Evolutionary conservation across 2,329 filamentous ascomycete genomes (phyloP), one percentile per base, ranked within the genome.

Genomic region (Epicoccum nigrum): DNA sequence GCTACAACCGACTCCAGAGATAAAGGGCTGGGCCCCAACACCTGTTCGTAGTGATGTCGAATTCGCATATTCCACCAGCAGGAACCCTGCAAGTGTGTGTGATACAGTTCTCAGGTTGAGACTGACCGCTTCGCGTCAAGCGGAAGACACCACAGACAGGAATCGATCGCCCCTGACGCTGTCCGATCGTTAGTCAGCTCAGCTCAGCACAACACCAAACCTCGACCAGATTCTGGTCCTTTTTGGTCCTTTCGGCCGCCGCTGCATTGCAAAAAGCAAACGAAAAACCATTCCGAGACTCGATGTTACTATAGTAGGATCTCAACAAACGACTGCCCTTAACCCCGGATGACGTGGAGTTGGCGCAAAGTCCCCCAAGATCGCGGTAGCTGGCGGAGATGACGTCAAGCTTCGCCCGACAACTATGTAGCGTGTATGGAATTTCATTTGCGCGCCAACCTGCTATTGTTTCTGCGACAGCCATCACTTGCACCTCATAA

Each of bases 261-360:
- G 28, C 28, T 30, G 32, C 38, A 32, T 44, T 35, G 27, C 43
- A 44, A 27, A 11, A n/a, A n/a, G n/a, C n/a, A n/a, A n/a, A n/a
- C n/a, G n/a, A n/a, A n/a, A n/a, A n/a, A n/a, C n/a, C n/a, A n/a
- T n/a, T n/a, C n/a, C n/a, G n/a, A n/a, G n/a, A n/a, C n/a, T n/a
- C n/a, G n/a, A n/a, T n/a, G n/a, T n/a, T n/a, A n/a, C n/a, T n/a
- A n/a, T n/a, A n/a, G n/a, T 40, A 33, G 32, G 27, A 37, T 38
- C 27, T 52, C 43, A 40, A 44, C 21, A 43, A 12, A 23, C n/a
- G 27, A 33, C 21, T 25, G 37, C 16, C 25, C 39, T 45, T 48
- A 47, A 20, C 44, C 44, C 50, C 45, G 30, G 39, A 33, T 54
- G 51, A 54, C 51, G 51, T 54, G 51, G 51, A 48, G 45, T 32